Evolutionary conservation across 352 stramenopile genomes (phyloP).

Genomic region (Phytophthora tubulina): DNA sequence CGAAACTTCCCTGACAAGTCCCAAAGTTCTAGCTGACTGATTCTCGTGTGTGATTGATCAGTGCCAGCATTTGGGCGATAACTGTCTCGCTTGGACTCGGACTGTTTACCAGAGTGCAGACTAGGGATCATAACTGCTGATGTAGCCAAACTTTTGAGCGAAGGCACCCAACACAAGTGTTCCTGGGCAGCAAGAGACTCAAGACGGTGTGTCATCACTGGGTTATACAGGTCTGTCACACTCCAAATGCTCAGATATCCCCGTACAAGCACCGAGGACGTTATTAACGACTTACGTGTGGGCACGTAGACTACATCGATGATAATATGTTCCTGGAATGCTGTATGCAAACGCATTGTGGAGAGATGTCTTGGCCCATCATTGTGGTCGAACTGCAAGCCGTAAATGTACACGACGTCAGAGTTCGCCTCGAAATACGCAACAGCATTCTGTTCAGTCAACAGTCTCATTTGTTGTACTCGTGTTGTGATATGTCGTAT

Average conservation of each 20-base stretch:
- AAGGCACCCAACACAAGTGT: slow-evolving; percentile 64
- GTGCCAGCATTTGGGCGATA: slow-evolving; percentile 45
- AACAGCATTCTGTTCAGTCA: slow-evolving; percentile 61
- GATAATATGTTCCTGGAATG: slow-evolving; percentile 76
- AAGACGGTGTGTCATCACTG: slow-evolving; percentile 72
- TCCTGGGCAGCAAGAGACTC: slow-evolving; percentile 66
- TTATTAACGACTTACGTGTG: slow-evolving; percentile 49
- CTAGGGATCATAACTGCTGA: slow-evolving; percentile 61
- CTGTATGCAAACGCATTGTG: slow-evolving; percentile 76
- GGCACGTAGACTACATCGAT: slow-evolving; percentile 71
- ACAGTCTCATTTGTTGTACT: slow-evolving; percentile 64
- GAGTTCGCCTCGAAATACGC: slow-evolving; percentile 75
- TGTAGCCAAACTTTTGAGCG: slow-evolving; percentile 58
- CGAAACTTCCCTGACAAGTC: slow-evolving; percentile 53
- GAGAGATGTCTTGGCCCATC: slow-evolving; percentile 69
- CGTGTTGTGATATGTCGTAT: slow-evolving; percentile 54
- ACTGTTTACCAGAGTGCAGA: slow-evolving; percentile 26
- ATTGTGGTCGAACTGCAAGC: slow-evolving; percentile 67
- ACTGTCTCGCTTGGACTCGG: slow-evolving; percentile 30
- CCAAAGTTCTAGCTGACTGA: slow-evolving; percentile 69
- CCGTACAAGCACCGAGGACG: slow-evolving; percentile 62
- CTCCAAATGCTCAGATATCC: slow-evolving; percentile 75
- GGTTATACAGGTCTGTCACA: slow-evolving; percentile 56
- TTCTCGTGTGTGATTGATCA: slow-evolving; percentile 52
- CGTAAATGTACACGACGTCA: slow-evolving; percentile 79